Evolutionary conservation across 805 yeast species (phyloP).

Genomic region (Millerozyma acaciae): DNA sequence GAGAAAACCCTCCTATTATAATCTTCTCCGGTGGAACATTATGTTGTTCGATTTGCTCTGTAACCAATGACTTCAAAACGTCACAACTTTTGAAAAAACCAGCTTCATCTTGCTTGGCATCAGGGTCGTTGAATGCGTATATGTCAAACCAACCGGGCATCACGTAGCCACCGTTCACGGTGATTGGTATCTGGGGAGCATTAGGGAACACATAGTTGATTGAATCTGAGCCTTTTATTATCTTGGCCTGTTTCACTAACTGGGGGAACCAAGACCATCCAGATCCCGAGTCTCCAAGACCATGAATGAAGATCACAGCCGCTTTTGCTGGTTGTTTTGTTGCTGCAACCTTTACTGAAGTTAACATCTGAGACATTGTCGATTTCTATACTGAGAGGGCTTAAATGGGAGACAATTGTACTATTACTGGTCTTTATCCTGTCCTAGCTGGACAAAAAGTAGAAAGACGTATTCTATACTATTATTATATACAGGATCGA

Average conservation of each 20-base stretch:
- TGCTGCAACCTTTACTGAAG: conserved; percentile 29
- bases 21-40: conserved; percentile 64
- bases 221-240: conserved; percentile 46
- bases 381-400: neutral
- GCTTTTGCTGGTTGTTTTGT: conserved; percentile 31
- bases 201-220: conserved; percentile 81
- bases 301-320: conserved; percentile 77
- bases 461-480: too few species aligned
- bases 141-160: conserved; percentile 93
- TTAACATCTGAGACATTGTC: conserved; percentile 8
- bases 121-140: conserved; percentile 46
- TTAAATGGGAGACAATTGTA: neutral
- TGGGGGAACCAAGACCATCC: conserved; percentile 88
- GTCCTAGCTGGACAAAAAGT: too few species aligned
- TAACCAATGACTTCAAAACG: conserved; percentile 41
- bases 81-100: conserved; percentile 54
- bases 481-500: conserved; percentile 4
- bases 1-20: conserved; percentile 93
- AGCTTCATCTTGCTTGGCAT: conserved; percentile 45
- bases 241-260: conserved; percentile 41
- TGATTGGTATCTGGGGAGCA: conserved; percentile 73
- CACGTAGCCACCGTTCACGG: conserved; percentile 58
- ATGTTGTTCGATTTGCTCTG: conserved; percentile 46
- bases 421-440: too few species aligned
- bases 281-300: conserved; percentile 85